Base-by-base conservation (phyloP, 768 basidiomycete genomes). In the Fibroporia radiculosa region DNA sequence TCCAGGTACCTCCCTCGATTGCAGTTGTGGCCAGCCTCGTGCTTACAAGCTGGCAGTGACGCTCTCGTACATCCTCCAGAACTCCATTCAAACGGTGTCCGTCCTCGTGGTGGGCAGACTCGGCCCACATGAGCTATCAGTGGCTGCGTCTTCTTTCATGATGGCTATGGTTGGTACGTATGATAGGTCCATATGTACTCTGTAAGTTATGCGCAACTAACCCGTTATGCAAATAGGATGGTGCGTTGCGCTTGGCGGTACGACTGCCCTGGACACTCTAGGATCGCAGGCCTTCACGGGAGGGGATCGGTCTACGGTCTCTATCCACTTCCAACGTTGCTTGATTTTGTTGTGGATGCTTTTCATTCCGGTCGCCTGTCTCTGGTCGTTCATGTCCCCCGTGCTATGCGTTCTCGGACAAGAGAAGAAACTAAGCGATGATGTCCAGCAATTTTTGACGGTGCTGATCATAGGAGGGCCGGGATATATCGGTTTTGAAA, bases 281-380 rank as follows among this genome's bases (percentile, higher is more conserved):
- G 84, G 84, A 31, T 86, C 85, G 1, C 82, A 84, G 54, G 75
- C 85, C 1, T 89, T 80, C 62, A 86, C 83, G 11, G 81, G 80
- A 20, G 74, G 79, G 25, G 64, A 54, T 45, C 68, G 58, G 40
- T 67, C 71, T n/a, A 75, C 80, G 6, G 67, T 89, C 7, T 82
- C 83, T 3, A 56, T 87, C 16, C 80, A 86, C 52, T 68, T 86
- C 27, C 84, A 87, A 59, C 70, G 86, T 51, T 84, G 82, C 52
- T 57, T 85, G 40, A 34, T 82, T 19, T 57, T 86, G 10, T 65
- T 88, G 14, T 84, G 80, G 73, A 47, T 74, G 0, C 64, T 87
- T 20, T 69, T 84, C 44, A 54, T 86, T 37, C 86, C 85, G 4
- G 70, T 85, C 32, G 70, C 67, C 20, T 41, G 77, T 5, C 48